Evolutionary conservation across 1,139 yeast species (phyloP).

Genomic region (Candida tetrigidarum): DNA sequence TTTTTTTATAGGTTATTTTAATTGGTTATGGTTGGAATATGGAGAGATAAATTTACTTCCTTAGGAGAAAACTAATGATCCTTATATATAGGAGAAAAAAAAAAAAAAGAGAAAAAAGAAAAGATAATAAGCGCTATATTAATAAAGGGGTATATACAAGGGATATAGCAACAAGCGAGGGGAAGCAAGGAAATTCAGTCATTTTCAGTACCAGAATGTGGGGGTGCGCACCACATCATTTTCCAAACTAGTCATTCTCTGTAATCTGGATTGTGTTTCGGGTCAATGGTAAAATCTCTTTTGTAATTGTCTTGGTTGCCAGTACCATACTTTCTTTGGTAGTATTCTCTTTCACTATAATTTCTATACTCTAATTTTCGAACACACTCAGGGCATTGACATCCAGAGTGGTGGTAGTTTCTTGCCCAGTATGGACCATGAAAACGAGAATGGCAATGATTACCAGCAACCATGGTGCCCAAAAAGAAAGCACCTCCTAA

Average conservation of each 20-base stretch:
- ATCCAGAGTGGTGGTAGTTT: conserved; percentile 7
- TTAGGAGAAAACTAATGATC: not conserved
- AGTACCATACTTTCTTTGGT: not conserved
- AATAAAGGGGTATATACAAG: not conserved
- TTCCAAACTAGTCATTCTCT: conserved; percentile 3
- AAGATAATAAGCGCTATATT: not conserved
- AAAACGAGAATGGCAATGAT: not conserved
- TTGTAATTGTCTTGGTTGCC: conserved; percentile 9
- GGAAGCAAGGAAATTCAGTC: not conserved
- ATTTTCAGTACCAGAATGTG: not conserved
- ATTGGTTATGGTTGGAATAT: too few species aligned
- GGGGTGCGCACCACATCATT: conserved; percentile 3
- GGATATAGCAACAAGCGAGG: not conserved
- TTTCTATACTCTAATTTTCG: conserved; percentile 3
- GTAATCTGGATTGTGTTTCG: not conserved
- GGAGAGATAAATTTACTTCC: not conserved
- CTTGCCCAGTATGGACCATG: conserved; percentile 3
- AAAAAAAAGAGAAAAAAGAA: not conserved
- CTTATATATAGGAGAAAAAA: not conserved
- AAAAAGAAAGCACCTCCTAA: conserved; percentile 11
- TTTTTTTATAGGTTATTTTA: not conserved
- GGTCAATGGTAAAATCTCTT: not conserved
- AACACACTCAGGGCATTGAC: conserved; percentile 13
- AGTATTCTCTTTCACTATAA: conserved; percentile 4
- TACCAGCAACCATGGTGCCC: conserved; percentile 8